Base-by-base conservation (phyloP, 1,284 basidiomycete species). In the Thecaphora thlaspeos region DNA sequence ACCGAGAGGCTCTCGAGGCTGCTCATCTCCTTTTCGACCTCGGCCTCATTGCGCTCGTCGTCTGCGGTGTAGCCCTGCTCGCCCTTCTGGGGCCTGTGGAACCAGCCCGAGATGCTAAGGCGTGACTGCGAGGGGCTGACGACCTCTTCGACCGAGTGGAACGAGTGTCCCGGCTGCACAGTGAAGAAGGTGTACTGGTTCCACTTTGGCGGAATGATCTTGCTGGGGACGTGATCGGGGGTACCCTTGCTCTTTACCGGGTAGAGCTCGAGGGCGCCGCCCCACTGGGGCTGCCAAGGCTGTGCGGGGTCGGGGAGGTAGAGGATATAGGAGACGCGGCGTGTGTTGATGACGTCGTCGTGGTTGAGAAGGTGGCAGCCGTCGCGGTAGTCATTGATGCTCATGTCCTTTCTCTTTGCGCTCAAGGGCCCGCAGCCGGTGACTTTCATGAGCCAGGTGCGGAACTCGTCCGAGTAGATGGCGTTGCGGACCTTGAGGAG, bases 131-230 rank as follows among this genome's bases (percentile, higher is more conserved):
- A 51, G 2, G 74, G 74, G 39, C 71, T 63, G 21, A 71, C 70
- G 21, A 97, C 94, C 78, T 98, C 94, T 75, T 97, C 90, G 8
- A 98, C 94, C 1, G 91, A 90, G 79, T 98, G 94, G 81, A 97
- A 97, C 72, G 91, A 96, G 77, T 85, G 83, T 0, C 94, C 90
- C 0, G 84, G 84, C 67, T 84, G 82, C 81, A 91, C 81, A 88
- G 88, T 88, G 78, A 98, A 98, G 79, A 97, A 91, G 38, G 95
- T 86, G 73, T 96, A 93, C 69, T 97, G 93, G 73, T 96, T 95
- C 91, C 93, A 97, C 67, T 87, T 69, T 17, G 73, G 73, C 10
- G 75, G 74, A 39, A 76, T 71, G 45, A 65, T 49, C 48, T 66
- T 70, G 41, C 48, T 60, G 0, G 75, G 75, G 2, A 68, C 19